These are phyloP conservation scores for Paraconiothyrium sp. DNA, from an alignment of 2,329 filamentous ascomycete genomes.

Conservation along the genomic window DNA sequence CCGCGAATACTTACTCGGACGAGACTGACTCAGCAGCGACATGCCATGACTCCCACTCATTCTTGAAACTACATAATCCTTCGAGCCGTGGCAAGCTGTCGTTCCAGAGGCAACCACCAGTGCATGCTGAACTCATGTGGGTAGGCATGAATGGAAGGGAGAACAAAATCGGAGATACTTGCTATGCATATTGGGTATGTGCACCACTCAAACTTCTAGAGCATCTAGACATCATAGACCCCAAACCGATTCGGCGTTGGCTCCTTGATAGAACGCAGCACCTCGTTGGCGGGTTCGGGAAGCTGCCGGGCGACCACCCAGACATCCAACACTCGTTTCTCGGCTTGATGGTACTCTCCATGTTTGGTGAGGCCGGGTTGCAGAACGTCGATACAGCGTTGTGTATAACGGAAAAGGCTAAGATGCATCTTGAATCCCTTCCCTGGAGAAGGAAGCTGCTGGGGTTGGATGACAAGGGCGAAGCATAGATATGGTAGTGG, in stretches of 20 bases:
- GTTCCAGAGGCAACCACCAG: conserved; percentile 65
- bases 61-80: conserved; percentile 44
- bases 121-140: conserved; percentile 64
- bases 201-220: conserved; percentile 62
- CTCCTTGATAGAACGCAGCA: conserved; percentile 89
- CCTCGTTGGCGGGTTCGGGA: conserved; percentile 66
- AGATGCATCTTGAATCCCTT: conserved; percentile 47
- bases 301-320: conserved; percentile 57
- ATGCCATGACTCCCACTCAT: conserved; percentile 52
- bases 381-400: conserved; percentile 77
- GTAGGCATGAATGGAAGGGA: conserved; percentile 88
- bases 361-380: conserved; percentile 75
- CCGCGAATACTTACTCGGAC: conserved; percentile 48
- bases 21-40: conserved; percentile 52
- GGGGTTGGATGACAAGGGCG: conserved; percentile 13
- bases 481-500: conserved; percentile 1
- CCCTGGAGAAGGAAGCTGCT: conserved; percentile 47
- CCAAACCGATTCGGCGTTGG: conserved; percentile 73
- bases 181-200: conserved; percentile 92
- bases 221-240: conserved; percentile 66
- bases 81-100: conserved; percentile 38
- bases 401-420: conserved; percentile 73
- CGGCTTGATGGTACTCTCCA: conserved; percentile 80
- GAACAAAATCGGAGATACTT: conserved; percentile 94
- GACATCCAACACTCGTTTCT: conserved; percentile 91